Evolutionary conservation across 2,329 filamentous ascomycete species (phyloP), one percentile per base, ranked within the genome.

Genomic region (Tolypocladium ovalisporum): DNA sequence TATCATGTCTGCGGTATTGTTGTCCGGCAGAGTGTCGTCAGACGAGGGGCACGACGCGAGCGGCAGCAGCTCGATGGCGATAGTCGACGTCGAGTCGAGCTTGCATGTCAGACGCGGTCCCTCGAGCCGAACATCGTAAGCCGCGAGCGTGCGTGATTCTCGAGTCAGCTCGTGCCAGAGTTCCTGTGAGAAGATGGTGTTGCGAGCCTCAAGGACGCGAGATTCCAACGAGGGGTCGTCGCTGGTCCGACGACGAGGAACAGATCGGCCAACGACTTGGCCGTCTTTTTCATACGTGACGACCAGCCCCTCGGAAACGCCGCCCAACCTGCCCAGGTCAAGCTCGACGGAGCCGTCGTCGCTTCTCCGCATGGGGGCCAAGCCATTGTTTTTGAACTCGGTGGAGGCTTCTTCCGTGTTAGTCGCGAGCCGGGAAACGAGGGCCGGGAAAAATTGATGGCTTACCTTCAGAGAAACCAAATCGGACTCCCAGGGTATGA

Each of bases 111-210:
- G 76, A 3, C 77, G 73, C 32, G 81, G 75, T 17, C 80, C 83
- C 39, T 83, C 79, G 17, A 85, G 80, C 32, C 79, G 80, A 15
- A 97, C 86, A 12, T 86, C 83, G 59, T 89, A 85, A 13, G 85
- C 84, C 3, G 86, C 79, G 27, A 96, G 76, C 0, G 80, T 79
- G 19, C 91, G 86, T 0, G 88, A 85, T 72, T 99, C 94, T 22
- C 90, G 82, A 55, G 87, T 86, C 59, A 97, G 78, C 71, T 99
- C 94, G 64, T 96, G 86, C 80, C 91, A 97, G 1, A 99, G 75
- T 68, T 99, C 94, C 67, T 92, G 86, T 34, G 89, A 85, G 64
- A 89, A 91, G 24, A 93, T 79, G 54, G 88, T 90, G 69, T 94
- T 88, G 57, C 89, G 81, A 2, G 89, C 88, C 64, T 89, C 83